Conservation (phyloP, 179 eudicot species). For the Nepenthes alata region DNA sequence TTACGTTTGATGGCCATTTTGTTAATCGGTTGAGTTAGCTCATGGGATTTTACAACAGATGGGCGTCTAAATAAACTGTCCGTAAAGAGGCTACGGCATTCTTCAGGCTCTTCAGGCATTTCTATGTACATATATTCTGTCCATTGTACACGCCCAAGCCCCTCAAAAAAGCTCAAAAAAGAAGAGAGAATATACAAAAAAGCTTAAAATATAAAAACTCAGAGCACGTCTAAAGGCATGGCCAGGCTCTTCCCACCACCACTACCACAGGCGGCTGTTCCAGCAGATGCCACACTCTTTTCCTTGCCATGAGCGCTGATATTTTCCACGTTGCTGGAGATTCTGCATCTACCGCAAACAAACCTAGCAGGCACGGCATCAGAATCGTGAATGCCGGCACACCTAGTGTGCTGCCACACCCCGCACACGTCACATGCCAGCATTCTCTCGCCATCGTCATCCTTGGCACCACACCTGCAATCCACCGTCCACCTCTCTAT, state of each 20-base stretch:
- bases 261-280: slow-evolving; percentile 2
- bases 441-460: slow-evolving; percentile 66
- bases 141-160: no score
- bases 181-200: no score
- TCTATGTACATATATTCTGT: no score
- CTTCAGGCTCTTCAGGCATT: no score
- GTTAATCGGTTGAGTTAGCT: no score
- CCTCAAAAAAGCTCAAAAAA: no score
- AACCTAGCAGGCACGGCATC: slow-evolving; percentile 59
- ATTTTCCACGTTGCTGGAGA: slow-evolving; percentile 7
- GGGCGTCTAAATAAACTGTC: no score
- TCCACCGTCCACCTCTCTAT: slow-evolving; percentile 60
- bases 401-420: slow-evolving; percentile 81
- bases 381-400: slow-evolving; percentile 53
- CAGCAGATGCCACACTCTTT: not conserved
- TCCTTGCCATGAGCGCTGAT: slow-evolving; percentile 12
- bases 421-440: slow-evolving; percentile 66
- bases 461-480: slow-evolving; percentile 52
- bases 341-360: slow-evolving; percentile 39
- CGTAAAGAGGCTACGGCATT: no score
- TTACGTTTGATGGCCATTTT: no score
- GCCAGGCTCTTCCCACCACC: slow-evolving; percentile 5
- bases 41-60: no score
- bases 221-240: no score
- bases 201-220: no score